A percentile compares a stretch with the other conserved stretches of the same genome.
These are phyloP conservation scores for Monilinia fructigena DNA, from an alignment of 2,329 filamentous ascomycete genomes.

Conservation along the genomic window DNA sequence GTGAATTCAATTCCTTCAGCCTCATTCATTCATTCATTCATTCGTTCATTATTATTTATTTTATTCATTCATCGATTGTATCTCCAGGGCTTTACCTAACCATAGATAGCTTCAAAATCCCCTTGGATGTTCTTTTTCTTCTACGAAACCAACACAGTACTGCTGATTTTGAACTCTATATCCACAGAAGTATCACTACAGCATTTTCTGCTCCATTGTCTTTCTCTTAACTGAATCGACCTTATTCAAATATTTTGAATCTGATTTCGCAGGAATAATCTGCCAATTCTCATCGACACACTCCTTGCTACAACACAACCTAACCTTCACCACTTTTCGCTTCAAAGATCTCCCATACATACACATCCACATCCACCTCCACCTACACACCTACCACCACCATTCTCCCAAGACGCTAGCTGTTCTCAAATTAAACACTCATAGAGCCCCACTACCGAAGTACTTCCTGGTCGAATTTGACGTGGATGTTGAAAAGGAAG, in stretches of 20 bases:
- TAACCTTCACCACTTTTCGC: background rate
- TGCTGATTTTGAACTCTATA: background rate
- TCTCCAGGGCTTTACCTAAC: background rate
- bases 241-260: background rate
- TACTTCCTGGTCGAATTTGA: background rate
- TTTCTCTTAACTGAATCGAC: background rate
- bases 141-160: no score
- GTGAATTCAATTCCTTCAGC: background rate
- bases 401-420: constrained; percentile 11
- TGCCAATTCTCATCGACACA: background rate
- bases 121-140: background rate
- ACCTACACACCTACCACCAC: background rate
- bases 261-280: background rate
- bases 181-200: no score
- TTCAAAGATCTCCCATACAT: constrained; percentile 18
- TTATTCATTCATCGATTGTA: background rate
- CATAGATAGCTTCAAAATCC: background rate
- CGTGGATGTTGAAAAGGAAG: constrained; percentile 5
- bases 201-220: background rate
- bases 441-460: constrained; percentile 1
- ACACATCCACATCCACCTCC: background rate
- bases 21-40: background rate
- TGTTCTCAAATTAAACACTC: background rate
- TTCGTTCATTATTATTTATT: no score
- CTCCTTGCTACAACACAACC: background rate